These are phyloP conservation scores for Cadophora sp. DNA, from an alignment of 2,329 filamentous ascomycete genomes.

Conservation along the genomic window DNA sequence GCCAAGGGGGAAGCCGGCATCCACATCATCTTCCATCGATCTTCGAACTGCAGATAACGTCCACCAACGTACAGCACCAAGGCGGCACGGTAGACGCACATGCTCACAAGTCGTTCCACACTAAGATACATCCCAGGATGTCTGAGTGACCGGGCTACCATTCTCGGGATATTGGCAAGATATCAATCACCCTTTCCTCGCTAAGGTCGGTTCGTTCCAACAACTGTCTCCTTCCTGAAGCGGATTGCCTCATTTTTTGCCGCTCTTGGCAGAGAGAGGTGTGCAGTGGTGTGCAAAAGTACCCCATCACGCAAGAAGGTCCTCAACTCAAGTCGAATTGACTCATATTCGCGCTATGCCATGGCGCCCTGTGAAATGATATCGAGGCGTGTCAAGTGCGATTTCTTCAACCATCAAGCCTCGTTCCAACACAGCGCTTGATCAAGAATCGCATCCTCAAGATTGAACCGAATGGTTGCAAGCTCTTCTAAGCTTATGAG, in stretches of 20 bases:
- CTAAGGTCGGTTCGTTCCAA: conserved; percentile 2
- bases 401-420: too few species aligned
- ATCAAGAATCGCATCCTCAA: too few species aligned
- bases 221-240: background rate
- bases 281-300: background rate
- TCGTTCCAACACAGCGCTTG: too few species aligned
- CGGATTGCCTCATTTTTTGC: background rate
- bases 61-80: background rate
- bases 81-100: conserved; percentile 3
- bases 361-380: background rate
- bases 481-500: background rate
- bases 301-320: background rate
- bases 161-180: too few species aligned
- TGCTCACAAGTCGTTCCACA: conserved; percentile 1
- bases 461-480: too few species aligned
- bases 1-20: background rate
- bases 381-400: too few species aligned
- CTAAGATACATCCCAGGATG: background rate
- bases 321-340: background rate
- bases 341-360: background rate
- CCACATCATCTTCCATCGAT: background rate
- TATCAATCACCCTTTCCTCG: background rate
- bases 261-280: background rate
- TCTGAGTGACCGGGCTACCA: too few species aligned
- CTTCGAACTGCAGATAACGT: background rate